A percentile compares a stretch with the other conserved stretches of the same genome.
Conservation (phyloP, 1,284 basidiomycete genomes). For the Ustilago crameri region DNA sequence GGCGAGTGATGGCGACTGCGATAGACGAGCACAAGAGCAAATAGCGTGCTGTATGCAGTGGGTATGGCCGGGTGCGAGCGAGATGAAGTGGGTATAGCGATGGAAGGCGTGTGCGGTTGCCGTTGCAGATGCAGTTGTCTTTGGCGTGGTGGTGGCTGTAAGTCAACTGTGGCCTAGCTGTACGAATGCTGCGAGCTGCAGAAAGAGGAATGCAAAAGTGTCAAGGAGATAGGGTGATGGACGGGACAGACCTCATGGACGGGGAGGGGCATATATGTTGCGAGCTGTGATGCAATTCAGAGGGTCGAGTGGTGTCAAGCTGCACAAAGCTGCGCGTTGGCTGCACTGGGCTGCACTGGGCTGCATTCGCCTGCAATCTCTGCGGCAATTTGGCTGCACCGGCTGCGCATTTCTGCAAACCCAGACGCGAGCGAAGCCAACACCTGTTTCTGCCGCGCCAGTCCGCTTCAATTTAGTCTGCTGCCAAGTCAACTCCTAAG, state of each 20-base stretch:
- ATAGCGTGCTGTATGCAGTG: background rate
- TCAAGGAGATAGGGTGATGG: slow-evolving; percentile 7
- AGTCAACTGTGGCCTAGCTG: background rate
- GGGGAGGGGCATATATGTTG: slow-evolving; percentile 1
- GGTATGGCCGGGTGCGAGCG: background rate
- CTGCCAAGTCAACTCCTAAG: too few relatives aligned
- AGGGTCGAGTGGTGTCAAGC: background rate
- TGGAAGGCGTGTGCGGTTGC: too few relatives aligned
- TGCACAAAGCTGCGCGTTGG: background rate
- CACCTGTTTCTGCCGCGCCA: background rate
- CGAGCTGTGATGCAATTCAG: background rate
- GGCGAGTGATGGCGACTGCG: too few relatives aligned
- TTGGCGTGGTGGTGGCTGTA: too few relatives aligned
- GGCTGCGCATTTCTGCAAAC: background rate
- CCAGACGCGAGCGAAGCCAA: slow-evolving; percentile 1
- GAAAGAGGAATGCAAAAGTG: slow-evolving; percentile 15
- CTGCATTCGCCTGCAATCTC: slow-evolving; percentile 19
- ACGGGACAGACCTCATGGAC: background rate
- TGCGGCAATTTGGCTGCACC: slow-evolving; percentile 2
- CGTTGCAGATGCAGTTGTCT: too few relatives aligned
- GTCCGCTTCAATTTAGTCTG: background rate
- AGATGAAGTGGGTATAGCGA: slow-evolving; percentile 7
- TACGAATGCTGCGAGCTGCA: slow-evolving; percentile 21
- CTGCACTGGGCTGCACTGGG: background rate
- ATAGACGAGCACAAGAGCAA: too few relatives aligned